Evolutionary conservation across 805 yeast species (phyloP).

Genomic region (Candida tallmaniae): DNA sequence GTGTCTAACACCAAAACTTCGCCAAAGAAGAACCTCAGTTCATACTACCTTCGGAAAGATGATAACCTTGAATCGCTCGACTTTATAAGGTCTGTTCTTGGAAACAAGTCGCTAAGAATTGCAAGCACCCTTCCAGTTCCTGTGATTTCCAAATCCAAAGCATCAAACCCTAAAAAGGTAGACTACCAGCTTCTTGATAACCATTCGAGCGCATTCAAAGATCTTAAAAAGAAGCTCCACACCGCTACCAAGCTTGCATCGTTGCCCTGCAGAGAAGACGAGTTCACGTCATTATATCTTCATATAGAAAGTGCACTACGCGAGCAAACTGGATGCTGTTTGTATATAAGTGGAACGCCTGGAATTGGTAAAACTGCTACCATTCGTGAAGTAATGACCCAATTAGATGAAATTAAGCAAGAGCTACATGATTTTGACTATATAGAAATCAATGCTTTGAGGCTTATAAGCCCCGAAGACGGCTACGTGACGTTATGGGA

Average conservation of each 20-base stretch:
- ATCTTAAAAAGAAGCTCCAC: slow-evolving; percentile 39
- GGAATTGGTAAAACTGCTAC: slow-evolving; percentile 98
- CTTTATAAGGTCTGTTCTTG: slow-evolving; percentile 3
- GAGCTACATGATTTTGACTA: slow-evolving; percentile 52
- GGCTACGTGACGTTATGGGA: slow-evolving; percentile 85
- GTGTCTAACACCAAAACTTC: too few species aligned
- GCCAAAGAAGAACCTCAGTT: too few species aligned
- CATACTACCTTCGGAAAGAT: neutral
- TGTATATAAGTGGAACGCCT: slow-evolving; percentile 94
- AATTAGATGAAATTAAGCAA: slow-evolving; percentile 41
- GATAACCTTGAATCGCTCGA: slow-evolving; percentile 1
- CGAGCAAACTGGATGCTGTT: slow-evolving; percentile 71
- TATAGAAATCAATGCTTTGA: slow-evolving; percentile 88
- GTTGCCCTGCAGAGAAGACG: slow-evolving; percentile 84
- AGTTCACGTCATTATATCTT: slow-evolving; percentile 65
- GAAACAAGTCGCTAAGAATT: slow-evolving; percentile 2
- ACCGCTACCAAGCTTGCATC: slow-evolving; percentile 43
- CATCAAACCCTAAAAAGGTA: slow-evolving; percentile 2
- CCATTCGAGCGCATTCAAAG: slow-evolving; percentile 29
- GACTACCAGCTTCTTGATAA: slow-evolving; percentile 15
- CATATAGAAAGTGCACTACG: slow-evolving; percentile 68
- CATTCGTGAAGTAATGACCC: slow-evolving; percentile 76
- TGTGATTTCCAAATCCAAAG: neutral
- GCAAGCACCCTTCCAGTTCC: slow-evolving; percentile 1
- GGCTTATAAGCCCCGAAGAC: slow-evolving; percentile 69